Percentiles rank a stretch among this genome's conserved stretches.
Conservation (phyloP, 768 basidiomycete species). For the Chiua virens region DNA sequence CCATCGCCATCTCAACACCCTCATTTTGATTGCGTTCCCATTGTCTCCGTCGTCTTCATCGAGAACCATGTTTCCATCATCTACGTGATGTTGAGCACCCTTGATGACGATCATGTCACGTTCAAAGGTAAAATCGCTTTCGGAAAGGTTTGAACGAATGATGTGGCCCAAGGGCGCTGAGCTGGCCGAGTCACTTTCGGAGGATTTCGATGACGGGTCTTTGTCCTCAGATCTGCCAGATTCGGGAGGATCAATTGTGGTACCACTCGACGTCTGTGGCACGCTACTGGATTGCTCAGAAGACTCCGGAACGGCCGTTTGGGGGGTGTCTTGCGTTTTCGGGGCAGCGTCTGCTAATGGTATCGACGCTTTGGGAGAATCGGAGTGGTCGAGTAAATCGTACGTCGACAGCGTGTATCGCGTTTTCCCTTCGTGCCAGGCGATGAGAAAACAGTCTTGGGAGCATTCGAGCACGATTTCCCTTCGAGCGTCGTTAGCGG, state of each 20-base stretch:
- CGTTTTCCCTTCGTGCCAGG: slow-evolving; percentile 9
- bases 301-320: not conserved
- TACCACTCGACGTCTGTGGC: not conserved
- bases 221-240: not conserved
- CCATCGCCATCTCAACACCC: slow-evolving; percentile 32
- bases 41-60: slow-evolving; percentile 3
- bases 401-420: slow-evolving; percentile 22
- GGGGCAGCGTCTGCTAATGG: not conserved
- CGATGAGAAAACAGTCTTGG: slow-evolving; percentile 23
- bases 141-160: slow-evolving; percentile 19
- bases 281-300: not conserved
- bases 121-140: slow-evolving; percentile 24
- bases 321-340: slow-evolving; percentile 3
- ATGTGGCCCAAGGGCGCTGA: slow-evolving; percentile 2
- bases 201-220: not conserved
- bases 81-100: not conserved
- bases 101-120: slow-evolving; percentile 17
- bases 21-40: slow-evolving; percentile 16
- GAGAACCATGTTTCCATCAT: slow-evolving; percentile 11
- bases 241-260: slow-evolving; percentile 3
- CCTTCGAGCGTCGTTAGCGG: slow-evolving; percentile 5
- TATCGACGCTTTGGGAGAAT: not conserved
- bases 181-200: not conserved
- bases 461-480: slow-evolving; percentile 28
- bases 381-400: not conserved